phyloP scores from a whole-genome alignment of 345 rosid species.

The Dovyalis caffra region DNA sequence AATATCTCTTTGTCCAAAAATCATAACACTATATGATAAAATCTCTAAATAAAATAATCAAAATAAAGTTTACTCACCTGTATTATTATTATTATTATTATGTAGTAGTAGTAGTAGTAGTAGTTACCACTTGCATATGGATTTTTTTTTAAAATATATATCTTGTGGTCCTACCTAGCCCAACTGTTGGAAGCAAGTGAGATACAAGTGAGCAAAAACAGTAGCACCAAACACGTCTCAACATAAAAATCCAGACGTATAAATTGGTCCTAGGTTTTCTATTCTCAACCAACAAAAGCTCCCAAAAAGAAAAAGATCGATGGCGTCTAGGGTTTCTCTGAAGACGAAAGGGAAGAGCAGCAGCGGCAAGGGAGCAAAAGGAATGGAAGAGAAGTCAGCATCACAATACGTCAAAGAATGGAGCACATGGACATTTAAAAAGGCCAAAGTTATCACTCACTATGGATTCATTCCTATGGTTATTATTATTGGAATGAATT shows the following conservation, averaged over 20 bases:
- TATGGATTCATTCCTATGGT: constrained; percentile 91
- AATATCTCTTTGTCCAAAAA: no score
- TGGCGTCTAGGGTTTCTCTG: constrained; percentile 53
- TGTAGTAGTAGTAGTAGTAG: no score
- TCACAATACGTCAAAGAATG: constrained; percentile 68
- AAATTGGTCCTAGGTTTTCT: background rate
- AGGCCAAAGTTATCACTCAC: constrained; percentile 84
- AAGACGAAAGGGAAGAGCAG: constrained; percentile 47
- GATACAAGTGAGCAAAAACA: background rate
- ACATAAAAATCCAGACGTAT: background rate
- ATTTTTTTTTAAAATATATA: no score
- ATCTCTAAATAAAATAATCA: no score
- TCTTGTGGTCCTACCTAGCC: no score
- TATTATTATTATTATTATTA: no score
- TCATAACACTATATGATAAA: no score
- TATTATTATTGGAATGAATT: constrained; percentile 88
- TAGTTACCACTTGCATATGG: no score
- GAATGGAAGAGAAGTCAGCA: constrained; percentile 43
- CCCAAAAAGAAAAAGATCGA: background rate
- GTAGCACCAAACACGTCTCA: background rate
- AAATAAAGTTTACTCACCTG: no score
- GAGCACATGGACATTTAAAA: constrained; percentile 84
- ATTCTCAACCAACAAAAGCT: background rate
- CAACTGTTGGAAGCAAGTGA: background rate
- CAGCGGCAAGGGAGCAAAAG: constrained; percentile 45